Base-by-base conservation (phyloP, 371 early-diverging fungal species). In the Amoeboaphelidium occidentale region DNA sequence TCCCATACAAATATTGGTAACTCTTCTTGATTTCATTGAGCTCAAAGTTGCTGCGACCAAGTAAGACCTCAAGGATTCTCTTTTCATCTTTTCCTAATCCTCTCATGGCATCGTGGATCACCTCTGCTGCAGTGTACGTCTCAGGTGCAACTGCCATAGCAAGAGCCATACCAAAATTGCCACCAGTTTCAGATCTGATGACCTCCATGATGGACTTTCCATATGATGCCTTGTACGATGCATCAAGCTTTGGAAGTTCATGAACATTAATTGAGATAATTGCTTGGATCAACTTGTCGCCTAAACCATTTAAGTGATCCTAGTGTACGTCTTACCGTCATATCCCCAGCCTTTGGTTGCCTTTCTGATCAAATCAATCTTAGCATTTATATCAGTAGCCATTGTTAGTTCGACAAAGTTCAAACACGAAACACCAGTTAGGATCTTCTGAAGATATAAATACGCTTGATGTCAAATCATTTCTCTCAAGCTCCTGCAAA, bases 21-120 rank as follows among this genome's bases (percentile, higher is more conserved):
- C 58, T 55, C 3, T 42, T 22, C 24, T 53, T 51, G 51, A 64
- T 57, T 25, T 27, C 58, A 13, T 27, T 28, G 45, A 64, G 51
- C 42, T 64, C 62, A 41, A 32, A 25, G 48, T 61, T 61, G 43
- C 62, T 48, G 23, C 53, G 23, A 45, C 60, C 64, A 21, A 53
- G 54, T 22, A 65, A 47, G 10, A 59, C 25, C 42, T 57, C 57
- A 39, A 56, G 51, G 12, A 50, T 10, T n/a, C 46, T 32, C 27
- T 53, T 45, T 4, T 44, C 2, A 22, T 20, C 39, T 22, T 46
- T 48, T 41, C 14, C 25, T n/a, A 50, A 50, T 6, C 22, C 47
- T 21, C 49, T 56, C 51, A 60, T 60, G 0, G 61, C 57, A 23
- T 60, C 46, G n/a, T 51, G 25, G n/a, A 60, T 41, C 21, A 27